phyloP scores from a whole-genome alignment of 495 filamentous ascomycete genomes.

The Penicillium paradoxum region DNA sequence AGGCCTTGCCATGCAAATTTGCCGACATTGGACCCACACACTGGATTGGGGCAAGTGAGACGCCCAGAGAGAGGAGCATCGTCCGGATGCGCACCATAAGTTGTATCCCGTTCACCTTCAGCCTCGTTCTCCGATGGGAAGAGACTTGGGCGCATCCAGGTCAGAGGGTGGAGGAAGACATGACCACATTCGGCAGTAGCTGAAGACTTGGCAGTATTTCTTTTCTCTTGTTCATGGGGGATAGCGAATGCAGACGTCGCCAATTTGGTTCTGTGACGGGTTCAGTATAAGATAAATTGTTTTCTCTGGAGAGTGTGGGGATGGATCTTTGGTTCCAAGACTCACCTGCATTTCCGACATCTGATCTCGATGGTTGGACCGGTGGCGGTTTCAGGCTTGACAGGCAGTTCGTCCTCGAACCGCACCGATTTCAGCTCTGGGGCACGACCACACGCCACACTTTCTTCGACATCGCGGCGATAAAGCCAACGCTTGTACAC shows the following conservation, averaged over 20 bases:
- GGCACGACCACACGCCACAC: slow-evolving; percentile 63
- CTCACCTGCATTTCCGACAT: slow-evolving; percentile 61
- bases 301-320: neutral
- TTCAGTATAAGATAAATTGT: neutral
- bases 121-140: slow-evolving; percentile 26
- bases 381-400: slow-evolving; percentile 9
- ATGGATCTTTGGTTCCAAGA: slow-evolving; percentile 10
- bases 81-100: slow-evolving; percentile 33
- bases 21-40: slow-evolving; percentile 75
- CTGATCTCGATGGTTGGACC: slow-evolving; percentile 45
- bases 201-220: slow-evolving; percentile 15
- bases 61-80: slow-evolving; percentile 70
- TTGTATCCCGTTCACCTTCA: slow-evolving; percentile 9
- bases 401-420: slow-evolving; percentile 73
- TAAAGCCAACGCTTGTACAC: slow-evolving; percentile 88
- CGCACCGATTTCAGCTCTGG: slow-evolving; percentile 67
- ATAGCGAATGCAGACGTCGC: slow-evolving; percentile 60
- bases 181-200: slow-evolving; percentile 59
- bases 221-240: slow-evolving; percentile 41
- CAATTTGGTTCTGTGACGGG: slow-evolving; percentile 47
- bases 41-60: slow-evolving; percentile 70
- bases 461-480: slow-evolving; percentile 67
- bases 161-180: slow-evolving; percentile 82
- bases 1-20: slow-evolving; percentile 95
- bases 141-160: slow-evolving; percentile 85